Base-by-base conservation (phyloP, 108 stramenopile genomes). In the Skeletonema marinoi region DNA sequence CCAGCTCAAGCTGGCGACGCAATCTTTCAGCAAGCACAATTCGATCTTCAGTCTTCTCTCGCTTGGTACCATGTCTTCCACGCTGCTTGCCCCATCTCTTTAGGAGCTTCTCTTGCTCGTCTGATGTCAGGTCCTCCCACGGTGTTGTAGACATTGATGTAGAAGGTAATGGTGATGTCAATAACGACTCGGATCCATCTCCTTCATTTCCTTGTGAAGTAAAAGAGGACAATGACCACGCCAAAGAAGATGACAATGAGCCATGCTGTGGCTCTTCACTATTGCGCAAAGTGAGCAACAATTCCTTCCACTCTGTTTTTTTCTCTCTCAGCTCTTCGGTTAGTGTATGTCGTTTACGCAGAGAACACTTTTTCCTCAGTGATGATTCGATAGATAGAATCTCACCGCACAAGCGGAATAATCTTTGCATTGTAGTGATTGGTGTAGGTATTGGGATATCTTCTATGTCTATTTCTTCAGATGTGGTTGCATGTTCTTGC, bases 31-130 rank as follows among this genome's bases (percentile, higher is more conserved):
- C 87, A 14, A 87, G 77, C 17, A 92, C 76, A 6, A 92, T 66
- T 1, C 91, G 73, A 79, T 92, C 91, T 14, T 85, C 86, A 0
- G 89, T 92, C 60, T 82, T 76, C 75, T 92, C 91, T 33, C 81
- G 67, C 9, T 78, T 80, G 5, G 67, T 69, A 3, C 81, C 71
- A 11, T 56, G 33, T 17, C 83, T 54, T 29, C 75, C 41, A 13
- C 84, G 87, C 9, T 79, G 29, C 33, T 86, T 78, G 68, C 84
- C 74, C 87, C 86, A 92, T 67, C 73, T 66, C 11, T 71, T 56
- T 65, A 89, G 59, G 19, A 91, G 64, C 12, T 56, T 48, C 44
- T 85, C 44, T 60, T 77, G 68, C 29, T 80, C 72, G 41, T 73
- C 59, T n/a, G 46, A 1, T 9, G 66, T 11, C 33, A 72, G 68